These are phyloP conservation scores for Polygonum aviculare DNA, from an alignment of 148 eudicot genomes.

Conservation along the genomic window DNA sequence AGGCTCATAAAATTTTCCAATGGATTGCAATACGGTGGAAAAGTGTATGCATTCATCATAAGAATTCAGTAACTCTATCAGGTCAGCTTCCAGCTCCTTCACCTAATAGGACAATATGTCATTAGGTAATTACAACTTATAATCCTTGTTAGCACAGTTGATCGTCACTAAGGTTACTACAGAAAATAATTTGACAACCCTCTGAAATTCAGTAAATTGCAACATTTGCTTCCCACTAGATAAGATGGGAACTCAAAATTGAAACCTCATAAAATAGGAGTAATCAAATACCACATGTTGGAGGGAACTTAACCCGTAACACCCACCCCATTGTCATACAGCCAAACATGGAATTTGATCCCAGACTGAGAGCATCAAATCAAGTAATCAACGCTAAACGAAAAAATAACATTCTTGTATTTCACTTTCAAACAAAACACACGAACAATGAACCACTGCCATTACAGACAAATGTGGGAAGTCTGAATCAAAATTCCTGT, in stretches of 20 bases:
- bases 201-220: not conserved
- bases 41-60: conserved; percentile 52
- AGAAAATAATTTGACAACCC: not conserved
- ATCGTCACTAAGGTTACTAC: not conserved
- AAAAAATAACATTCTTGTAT: not conserved
- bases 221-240: not conserved
- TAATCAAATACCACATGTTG: not conserved
- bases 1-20: conserved; percentile 47
- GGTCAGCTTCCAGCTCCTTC: conserved; percentile 58
- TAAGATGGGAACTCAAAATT: not conserved
- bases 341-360: not conserved
- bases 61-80: conserved; percentile 42
- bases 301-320: not conserved
- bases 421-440: not conserved
- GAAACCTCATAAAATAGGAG: not conserved
- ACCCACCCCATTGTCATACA: not conserved
- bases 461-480: not conserved
- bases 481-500: not conserved
- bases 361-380: not conserved
- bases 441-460: not conserved
- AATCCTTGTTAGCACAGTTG: not conserved
- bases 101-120: conserved; percentile 35
- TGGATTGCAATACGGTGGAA: conserved; percentile 43
- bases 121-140: not conserved
- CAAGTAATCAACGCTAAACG: not conserved